phyloP scores from a whole-genome alignment of 345 rosid species.

The Bruguiera gymnorhiza region DNA sequence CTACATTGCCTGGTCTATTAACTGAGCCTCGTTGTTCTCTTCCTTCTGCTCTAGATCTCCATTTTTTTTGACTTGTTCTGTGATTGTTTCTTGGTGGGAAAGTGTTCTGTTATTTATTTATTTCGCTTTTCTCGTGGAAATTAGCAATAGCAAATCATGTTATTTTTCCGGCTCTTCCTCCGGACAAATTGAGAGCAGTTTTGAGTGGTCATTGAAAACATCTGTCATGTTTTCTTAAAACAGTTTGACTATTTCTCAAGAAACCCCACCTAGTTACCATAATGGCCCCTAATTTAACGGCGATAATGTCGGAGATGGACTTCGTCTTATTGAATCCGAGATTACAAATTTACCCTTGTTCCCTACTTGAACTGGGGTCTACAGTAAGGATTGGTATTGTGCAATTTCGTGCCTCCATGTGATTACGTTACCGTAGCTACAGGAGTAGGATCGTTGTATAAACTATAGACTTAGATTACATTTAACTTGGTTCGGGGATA shows the following conservation, averaged over 20 bases:
- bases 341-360: constrained; percentile 35
- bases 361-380: neutral
- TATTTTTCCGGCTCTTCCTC: constrained; percentile 8
- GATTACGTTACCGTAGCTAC: constrained; percentile 19
- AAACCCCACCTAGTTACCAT: constrained; percentile 29
- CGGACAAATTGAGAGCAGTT: constrained; percentile 21
- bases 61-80: neutral
- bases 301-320: constrained; percentile 45
- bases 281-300: constrained; percentile 51
- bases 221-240: neutral
- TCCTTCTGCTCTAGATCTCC: constrained; percentile 3
- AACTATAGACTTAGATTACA: neutral
- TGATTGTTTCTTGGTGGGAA: constrained; percentile 8
- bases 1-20: no score
- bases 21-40: constrained; percentile 8
- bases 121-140: constrained; percentile 30
- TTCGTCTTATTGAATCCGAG: constrained; percentile 12
- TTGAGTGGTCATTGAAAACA: constrained; percentile 20
- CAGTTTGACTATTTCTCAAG: constrained; percentile 8
- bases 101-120: neutral
- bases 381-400: constrained; percentile 23
- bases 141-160: constrained; percentile 16
- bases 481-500: neutral
- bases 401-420: constrained; percentile 19
- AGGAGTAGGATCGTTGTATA: constrained; percentile 28